Base-by-base conservation (phyloP, 192 early-diverging fungal species). In the Helicostylum pulchrum region DNA sequence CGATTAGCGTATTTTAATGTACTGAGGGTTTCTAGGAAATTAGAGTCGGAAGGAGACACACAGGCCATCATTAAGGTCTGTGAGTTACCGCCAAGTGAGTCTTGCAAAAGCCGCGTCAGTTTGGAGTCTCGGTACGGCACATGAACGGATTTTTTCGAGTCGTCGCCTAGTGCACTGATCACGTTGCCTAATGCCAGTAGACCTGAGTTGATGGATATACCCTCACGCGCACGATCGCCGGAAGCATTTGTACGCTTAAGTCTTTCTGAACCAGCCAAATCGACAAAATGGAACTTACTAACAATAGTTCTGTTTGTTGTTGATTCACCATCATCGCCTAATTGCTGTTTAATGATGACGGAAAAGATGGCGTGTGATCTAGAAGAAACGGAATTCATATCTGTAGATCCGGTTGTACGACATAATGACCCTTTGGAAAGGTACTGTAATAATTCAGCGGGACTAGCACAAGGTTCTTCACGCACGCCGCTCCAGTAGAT, bases 71-170 rank as follows among this genome's bases (percentile, higher is more conserved):
- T 95, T 45, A 98, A 71, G 0, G 96, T 97, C 64, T 90, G 86
- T 36, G 92, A 88, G 55, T 93, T 98, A 20, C 97, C 97, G 60
- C 97, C 96, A 46, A 98, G 79, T 23, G 90, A 92, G 74, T 98
- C 97, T 76, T 97, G 95, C 47, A 99, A 85, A 80, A 99, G 80
- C 23, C 95, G 81, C 0, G 97, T 99, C 6, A 99, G 80, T 70
- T 99, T 99, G 14, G 91, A 94, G 71, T 99, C 96, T 39, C 97
- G 88, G 65, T 97, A 99, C 0, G 97, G 97, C 17, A 99, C 85
- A 68, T 97, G 94, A 9, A 77, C 74, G 14, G 72, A 62, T 30
- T 83, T 81, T 55, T 77, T 78, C 2, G 67, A 21, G 12, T 80
- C 71, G 64, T 96, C 96, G 26, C 91, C 92, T 11, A 99, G 78